These are phyloP conservation scores for Trypanosoma melophagium DNA, from an alignment of 208 protist species.

Conservation along the genomic window DNA sequence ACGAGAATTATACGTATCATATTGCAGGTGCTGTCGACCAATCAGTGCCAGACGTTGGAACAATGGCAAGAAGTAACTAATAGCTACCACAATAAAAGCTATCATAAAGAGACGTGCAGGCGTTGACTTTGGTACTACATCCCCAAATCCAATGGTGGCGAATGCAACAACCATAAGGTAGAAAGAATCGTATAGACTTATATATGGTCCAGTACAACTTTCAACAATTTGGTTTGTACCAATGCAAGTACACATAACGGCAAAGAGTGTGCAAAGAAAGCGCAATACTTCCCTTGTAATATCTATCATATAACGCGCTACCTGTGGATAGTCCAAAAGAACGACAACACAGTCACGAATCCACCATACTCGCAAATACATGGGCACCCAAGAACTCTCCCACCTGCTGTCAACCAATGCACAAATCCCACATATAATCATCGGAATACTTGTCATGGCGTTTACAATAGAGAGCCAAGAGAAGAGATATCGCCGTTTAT, in stretches of 20 bases:
- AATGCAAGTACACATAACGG: constrained; percentile 70
- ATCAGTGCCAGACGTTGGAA: constrained; percentile 55
- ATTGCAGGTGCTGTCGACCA: constrained; percentile 39
- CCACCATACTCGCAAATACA: constrained; percentile 86
- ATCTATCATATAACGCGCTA: constrained; percentile 52
- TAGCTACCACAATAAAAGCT: constrained; percentile 63
- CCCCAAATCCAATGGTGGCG: constrained; percentile 79
- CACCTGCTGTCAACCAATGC: constrained; percentile 45
- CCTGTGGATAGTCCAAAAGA: constrained; percentile 69
- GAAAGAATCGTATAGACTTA: constrained; percentile 64
- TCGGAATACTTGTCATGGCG: constrained; percentile 72
- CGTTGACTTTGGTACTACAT: constrained; percentile 47
- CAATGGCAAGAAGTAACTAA: constrained; percentile 79
- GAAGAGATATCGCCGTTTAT: constrained; percentile 63
- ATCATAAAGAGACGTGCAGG: constrained; percentile 70
- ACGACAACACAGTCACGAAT: constrained; percentile 59
- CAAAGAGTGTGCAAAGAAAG: constrained; percentile 64
- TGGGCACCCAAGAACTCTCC: constrained; percentile 67
- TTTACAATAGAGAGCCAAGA: constrained; percentile 71
- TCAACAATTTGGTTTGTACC: constrained; percentile 77
- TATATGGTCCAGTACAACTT: constrained; percentile 48
- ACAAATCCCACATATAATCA: constrained; percentile 71
- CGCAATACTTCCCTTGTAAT: constrained; percentile 57
- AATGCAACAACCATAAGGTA: constrained; percentile 78
- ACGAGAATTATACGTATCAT: constrained; percentile 51